Base-by-base conservation (phyloP, 2,329 filamentous ascomycete genomes). In the Hansfordia pulvinata region DNA sequence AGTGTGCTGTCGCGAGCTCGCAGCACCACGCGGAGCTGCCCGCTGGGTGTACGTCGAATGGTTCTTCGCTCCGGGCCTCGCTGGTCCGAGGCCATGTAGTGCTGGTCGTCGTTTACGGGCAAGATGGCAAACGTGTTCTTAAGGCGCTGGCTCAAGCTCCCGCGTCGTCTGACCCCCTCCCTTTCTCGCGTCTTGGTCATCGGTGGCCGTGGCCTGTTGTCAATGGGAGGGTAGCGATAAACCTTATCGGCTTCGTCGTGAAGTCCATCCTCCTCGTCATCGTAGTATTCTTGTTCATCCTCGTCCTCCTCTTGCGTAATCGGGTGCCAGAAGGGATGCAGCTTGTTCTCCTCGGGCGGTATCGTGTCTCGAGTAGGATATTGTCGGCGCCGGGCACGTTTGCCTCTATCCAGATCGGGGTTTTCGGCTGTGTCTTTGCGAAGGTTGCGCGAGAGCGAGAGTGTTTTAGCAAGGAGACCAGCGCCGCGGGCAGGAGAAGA, bases 321-420 rank as follows among this genome's bases (percentile, higher is more conserved):
- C n/a, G 71, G 70, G 6, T 64, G 58, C 71, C 71, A 76, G 39
- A 65, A 64, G 1, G 71, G 69, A 43, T 76, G 70, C 10, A 76
- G 46, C 35, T 60, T 68, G 24, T 57, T 56, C 20, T 60, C 59
- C 23, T 76, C 69, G 2, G 55, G 46, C 2, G 62, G 67, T 13
- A 49, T 46, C 16, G 62, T 57, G 6, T 62, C 56, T 4, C 53
- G 46, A 3, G 54, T 53, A 2, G 58, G 54, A 33, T 60, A 61
- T 9, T 50, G 37, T 8, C 40, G 37, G 16, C 49, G 41, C 12
- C 40, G 34, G 4, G 42, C 37, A 9, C 42, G 36, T 24, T 45
- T 46, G n/a, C 36, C 37, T 8, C 40, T 45, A 10, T 43, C 45
- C 10, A 33, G 35, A 7, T 33, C 31, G 3, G 33, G 35, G 11